Evolutionary conservation across 1,139 yeast species (phyloP).

Genomic region (Williopsis jadinii): DNA sequence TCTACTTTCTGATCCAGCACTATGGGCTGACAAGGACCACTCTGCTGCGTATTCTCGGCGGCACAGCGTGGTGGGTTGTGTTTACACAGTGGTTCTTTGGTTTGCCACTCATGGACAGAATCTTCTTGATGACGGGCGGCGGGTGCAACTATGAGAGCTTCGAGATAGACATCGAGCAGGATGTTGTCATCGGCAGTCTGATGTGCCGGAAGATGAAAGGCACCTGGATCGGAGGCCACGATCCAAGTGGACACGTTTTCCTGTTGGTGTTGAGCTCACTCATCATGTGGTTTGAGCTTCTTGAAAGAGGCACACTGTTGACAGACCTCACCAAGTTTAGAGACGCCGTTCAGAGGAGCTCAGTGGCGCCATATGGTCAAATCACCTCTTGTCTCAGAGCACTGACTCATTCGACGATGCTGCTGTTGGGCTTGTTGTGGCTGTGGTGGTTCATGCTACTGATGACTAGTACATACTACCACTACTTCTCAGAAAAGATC

Average conservation of each 20-base stretch:
- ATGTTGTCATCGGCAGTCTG: conserved; percentile 29
- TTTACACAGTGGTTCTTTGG: conserved; percentile 90
- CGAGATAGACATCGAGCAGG: conserved; percentile 4
- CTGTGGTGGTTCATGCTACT: conserved; percentile 87
- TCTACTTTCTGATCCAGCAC: conserved; percentile 10
- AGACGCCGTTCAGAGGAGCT: conserved; percentile 4
- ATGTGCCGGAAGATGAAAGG: conserved; percentile 62
- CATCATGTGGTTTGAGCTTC: conserved; percentile 60
- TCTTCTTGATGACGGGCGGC: conserved; percentile 82
- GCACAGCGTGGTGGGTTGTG: conserved; percentile 76
- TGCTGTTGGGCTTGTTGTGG: conserved; percentile 37
- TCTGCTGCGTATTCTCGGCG: conserved; percentile 35
- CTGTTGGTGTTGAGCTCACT: conserved; percentile 66
- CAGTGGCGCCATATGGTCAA: background rate
- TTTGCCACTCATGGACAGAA: conserved; percentile 79
- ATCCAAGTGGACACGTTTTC: conserved; percentile 93
- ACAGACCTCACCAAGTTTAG: conserved; percentile 7
- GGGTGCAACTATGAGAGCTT: conserved; percentile 36
- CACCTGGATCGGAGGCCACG: conserved; percentile 87
- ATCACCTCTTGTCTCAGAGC: conserved; percentile 5
- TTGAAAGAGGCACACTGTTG: conserved; percentile 13
- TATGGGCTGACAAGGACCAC: conserved; percentile 3
- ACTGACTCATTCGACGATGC: conserved; percentile 36
- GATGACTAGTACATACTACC: conserved; percentile 82
- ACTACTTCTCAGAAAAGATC: conserved; percentile 66